Evolutionary conservation across 805 yeast genomes (phyloP).

Genomic region (Huiozyma naganishii): DNA sequence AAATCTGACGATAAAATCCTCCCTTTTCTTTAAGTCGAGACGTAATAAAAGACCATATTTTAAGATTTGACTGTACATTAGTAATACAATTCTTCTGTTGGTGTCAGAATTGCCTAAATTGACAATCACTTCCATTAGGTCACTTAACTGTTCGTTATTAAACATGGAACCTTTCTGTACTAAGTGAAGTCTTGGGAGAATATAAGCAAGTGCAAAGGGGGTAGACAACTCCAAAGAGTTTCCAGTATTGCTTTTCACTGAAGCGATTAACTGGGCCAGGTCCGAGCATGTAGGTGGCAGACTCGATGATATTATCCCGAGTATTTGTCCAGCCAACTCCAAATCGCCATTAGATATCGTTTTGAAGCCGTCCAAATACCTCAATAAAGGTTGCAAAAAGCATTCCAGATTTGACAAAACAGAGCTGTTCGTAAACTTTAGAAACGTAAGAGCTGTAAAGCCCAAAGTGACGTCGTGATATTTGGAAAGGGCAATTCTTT

Average conservation of each 20-base stretch:
- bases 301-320: conserved; percentile 35
- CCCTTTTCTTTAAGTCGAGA: conserved; percentile 11
- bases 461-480: conserved; percentile 28
- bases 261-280: too few species aligned
- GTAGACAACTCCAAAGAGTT: conserved; percentile 1
- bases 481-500: conserved; percentile 9
- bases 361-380: conserved; percentile 11
- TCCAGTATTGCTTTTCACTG: conserved; percentile 2
- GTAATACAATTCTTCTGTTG: conserved; percentile 2
- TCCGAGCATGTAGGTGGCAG: neutral
- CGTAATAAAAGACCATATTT: conserved; percentile 29
- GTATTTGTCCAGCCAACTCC: conserved; percentile 31
- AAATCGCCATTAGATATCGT: conserved; percentile 16
- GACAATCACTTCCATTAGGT: neutral
- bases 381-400: conserved; percentile 18
- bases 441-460: conserved; percentile 23
- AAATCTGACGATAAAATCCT: conserved; percentile 17
- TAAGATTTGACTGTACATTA: conserved; percentile 26
- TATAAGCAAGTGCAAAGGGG: conserved; percentile 10
- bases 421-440: conserved; percentile 11
- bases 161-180: neutral
- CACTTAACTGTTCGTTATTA: neutral
- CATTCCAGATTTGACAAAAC: conserved; percentile 5
- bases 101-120: conserved; percentile 1
- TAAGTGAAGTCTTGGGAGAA: conserved; percentile 13